Evolutionary conservation across 441 rosid species (phyloP).

Genomic region (Brassica hybrid): DNA sequence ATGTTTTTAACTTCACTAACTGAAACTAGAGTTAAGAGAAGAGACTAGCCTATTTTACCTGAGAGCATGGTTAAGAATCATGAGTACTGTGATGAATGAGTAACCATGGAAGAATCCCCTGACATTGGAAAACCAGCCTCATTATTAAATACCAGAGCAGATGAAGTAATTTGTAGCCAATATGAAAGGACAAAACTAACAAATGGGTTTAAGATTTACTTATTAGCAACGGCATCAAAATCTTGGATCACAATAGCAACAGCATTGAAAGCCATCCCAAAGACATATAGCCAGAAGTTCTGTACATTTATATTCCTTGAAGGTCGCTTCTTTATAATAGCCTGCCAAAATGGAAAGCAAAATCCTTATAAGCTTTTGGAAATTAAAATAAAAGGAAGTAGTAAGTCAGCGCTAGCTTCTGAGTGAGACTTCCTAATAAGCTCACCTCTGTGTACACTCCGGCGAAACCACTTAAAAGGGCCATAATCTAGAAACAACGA

Average conservation of each 20-base stretch:
- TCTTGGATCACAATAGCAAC: constrained; percentile 87
- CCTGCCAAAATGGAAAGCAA: constrained; percentile 60
- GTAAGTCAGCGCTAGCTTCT: constrained; percentile 10
- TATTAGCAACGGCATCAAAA: constrained; percentile 83
- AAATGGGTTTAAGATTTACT: constrained; percentile 52
- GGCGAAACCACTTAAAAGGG: constrained; percentile 94
- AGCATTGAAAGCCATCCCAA: constrained; percentile 97
- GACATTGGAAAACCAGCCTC: constrained; percentile 24
- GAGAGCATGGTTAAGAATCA: constrained; percentile 97
- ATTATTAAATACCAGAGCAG: constrained; percentile 20
- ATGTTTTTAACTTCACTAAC: constrained; percentile 1
- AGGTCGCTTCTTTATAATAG: constrained; percentile 88
- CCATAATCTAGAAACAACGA: constrained; percentile 73
- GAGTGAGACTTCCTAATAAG: constrained; percentile 22
- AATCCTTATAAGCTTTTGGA: neutral
- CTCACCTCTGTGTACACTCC: constrained; percentile 96
- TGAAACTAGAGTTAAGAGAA: neutral
- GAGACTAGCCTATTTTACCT: constrained; percentile 54
- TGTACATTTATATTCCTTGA: constrained; percentile 96
- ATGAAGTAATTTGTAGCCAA: constrained; percentile 11
- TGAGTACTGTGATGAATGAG: constrained; percentile 74
- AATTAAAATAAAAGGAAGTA: neutral
- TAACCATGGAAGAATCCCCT: constrained; percentile 99
- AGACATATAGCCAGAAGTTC: constrained; percentile 92
- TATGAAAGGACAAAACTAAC: constrained; percentile 5